Percentiles rank a stretch among this genome's conserved stretches.
Conservation (phyloP, 345 rosid species). For the Balakata baccata region DNA sequence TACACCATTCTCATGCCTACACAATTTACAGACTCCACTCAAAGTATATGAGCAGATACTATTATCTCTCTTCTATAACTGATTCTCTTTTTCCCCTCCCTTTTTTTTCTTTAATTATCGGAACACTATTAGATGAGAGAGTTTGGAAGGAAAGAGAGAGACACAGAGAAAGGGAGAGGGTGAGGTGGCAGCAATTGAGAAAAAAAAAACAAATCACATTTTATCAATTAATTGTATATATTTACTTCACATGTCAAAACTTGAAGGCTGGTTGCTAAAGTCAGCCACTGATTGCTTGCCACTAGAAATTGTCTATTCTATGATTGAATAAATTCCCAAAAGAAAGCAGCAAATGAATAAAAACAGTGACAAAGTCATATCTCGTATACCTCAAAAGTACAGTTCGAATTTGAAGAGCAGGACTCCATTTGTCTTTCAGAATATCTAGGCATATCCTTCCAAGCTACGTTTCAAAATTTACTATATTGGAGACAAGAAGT, state of each 20-base stretch:
- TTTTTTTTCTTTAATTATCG: background rate
- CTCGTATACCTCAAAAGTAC: slow-evolving; percentile 84
- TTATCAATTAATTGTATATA: background rate
- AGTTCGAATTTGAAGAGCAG: slow-evolving; percentile 96
- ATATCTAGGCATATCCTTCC: slow-evolving; percentile 99
- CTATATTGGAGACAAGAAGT: slow-evolving; percentile 2
- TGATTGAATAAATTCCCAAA: background rate
- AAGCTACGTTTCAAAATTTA: slow-evolving; percentile 46
- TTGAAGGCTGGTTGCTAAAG: background rate
- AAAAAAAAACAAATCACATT: background rate
- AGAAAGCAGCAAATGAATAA: background rate
- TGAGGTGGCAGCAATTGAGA: background rate
- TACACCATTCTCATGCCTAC: background rate
- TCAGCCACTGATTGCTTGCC: background rate
- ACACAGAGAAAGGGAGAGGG: no score
- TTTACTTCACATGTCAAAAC: background rate
- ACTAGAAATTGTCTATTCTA: background rate
- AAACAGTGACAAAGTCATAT: background rate
- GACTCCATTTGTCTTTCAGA: slow-evolving; percentile 99
- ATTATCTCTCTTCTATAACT: no score
- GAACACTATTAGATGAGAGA: no score
- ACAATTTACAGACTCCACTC: background rate
- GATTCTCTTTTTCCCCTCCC: background rate
- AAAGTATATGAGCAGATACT: background rate
- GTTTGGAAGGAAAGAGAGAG: background rate